phyloP scores from a whole-genome alignment of 2,329 filamentous ascomycete species.

The Emmonsia crescens region DNA sequence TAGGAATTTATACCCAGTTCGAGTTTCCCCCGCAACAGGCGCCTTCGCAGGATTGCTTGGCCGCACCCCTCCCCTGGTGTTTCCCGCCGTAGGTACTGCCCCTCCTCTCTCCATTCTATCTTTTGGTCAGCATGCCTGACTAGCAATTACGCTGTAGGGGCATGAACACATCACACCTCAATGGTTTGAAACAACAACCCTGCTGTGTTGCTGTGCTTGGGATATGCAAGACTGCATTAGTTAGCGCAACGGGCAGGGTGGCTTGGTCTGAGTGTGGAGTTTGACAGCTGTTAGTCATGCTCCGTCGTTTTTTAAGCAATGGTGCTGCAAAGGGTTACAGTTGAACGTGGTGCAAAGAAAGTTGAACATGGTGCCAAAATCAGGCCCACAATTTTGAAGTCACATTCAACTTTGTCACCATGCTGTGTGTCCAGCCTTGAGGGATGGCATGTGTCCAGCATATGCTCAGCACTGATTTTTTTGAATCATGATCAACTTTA shows the following conservation, averaged over 20 bases:
- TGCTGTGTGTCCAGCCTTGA: too few relatives aligned
- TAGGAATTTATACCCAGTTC: neutral
- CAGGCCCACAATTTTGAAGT: too few relatives aligned
- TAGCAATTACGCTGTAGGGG: neutral
- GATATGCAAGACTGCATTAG: neutral
- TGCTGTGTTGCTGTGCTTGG: neutral
- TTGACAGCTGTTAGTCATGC: too few relatives aligned
- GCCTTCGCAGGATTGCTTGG: neutral
- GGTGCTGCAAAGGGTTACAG: too few relatives aligned
- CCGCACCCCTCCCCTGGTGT: neutral
- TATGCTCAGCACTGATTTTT: too few relatives aligned
- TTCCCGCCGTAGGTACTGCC: neutral
- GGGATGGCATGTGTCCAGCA: too few relatives aligned
- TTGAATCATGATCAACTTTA: too few relatives aligned
- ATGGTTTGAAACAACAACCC: neutral
- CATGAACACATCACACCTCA: neutral
- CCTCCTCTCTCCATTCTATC: neutral
- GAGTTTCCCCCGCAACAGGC: neutral
- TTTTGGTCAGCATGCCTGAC: neutral
- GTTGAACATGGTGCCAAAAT: too few relatives aligned
- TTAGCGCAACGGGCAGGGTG: neutral
- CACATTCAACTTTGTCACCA: too few relatives aligned
- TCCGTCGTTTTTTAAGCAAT: too few relatives aligned
- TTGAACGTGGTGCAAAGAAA: too few relatives aligned
- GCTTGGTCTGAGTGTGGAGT: too few relatives aligned